These are phyloP conservation scores for Aspergillus persii DNA, from an alignment of 2,329 filamentous ascomycete species.

Conservation along the genomic window DNA sequence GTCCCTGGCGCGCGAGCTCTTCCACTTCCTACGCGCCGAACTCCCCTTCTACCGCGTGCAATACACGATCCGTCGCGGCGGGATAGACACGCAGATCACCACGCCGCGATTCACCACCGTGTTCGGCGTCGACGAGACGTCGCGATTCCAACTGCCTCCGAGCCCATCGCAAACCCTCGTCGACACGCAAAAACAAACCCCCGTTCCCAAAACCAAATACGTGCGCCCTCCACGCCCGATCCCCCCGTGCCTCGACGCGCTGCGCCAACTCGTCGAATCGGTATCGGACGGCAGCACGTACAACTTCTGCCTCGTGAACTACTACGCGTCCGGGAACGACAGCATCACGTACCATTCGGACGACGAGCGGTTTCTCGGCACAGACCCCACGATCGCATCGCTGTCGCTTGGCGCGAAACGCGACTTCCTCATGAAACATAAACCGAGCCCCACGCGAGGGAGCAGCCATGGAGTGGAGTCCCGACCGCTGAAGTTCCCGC, in stretches of 20 bases:
- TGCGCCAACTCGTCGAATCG: constrained; percentile 63
- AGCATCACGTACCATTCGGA: constrained; percentile 79
- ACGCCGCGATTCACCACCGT: constrained; percentile 62
- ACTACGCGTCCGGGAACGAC: constrained; percentile 74
- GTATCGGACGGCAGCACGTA: constrained; percentile 59
- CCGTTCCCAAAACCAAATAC: constrained; percentile 49
- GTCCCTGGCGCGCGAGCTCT: constrained; percentile 57
- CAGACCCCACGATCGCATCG: constrained; percentile 69
- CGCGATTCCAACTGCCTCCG: constrained; percentile 48
- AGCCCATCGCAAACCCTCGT: constrained; percentile 24
- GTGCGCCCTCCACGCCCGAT: constrained; percentile 66
- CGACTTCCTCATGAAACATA: constrained; percentile 79
- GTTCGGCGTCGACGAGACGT: constrained; percentile 63
- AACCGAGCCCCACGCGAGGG: constrained; percentile 49
- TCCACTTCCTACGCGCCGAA: constrained; percentile 67
- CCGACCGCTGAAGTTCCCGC: constrained; percentile 50
- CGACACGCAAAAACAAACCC: constrained; percentile 44
- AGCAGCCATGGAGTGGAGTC: constrained; percentile 26
- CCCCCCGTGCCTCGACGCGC: constrained; percentile 64
- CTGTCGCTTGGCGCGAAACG: constrained; percentile 69
- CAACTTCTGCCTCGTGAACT: constrained; percentile 81
- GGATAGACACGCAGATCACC: constrained; percentile 61
- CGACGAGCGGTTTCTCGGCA: constrained; percentile 73
- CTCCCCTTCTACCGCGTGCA: constrained; percentile 74
- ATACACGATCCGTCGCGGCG: constrained; percentile 68